A percentile compares a stretch with the other conserved stretches of the same genome.
Evolutionary conservation across 495 filamentous ascomycete genomes (phyloP).

Genomic region (Trypethelium eluteriae): DNA sequence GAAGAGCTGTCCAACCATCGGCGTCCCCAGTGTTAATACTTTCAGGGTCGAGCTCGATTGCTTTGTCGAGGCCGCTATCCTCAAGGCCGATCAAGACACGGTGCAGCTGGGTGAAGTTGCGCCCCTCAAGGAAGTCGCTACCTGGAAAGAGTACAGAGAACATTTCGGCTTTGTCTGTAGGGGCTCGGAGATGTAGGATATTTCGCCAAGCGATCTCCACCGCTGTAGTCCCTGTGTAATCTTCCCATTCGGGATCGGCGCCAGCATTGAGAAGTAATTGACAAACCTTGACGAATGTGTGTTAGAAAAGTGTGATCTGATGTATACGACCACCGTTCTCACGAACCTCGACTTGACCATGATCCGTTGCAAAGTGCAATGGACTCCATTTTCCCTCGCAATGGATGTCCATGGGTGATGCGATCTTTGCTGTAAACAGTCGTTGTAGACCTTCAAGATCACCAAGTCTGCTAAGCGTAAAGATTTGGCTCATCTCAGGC

Average conservation of each 20-base stretch:
- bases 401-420: slow-evolving; percentile 3
- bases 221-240: slow-evolving; percentile 7
- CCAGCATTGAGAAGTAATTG: slow-evolving; percentile 9
- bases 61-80: not conserved
- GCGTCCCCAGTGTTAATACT: not conserved
- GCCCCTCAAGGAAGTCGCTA: slow-evolving; percentile 1
- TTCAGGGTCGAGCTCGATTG: not conserved
- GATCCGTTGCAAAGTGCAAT: not conserved
- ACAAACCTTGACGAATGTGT: not conserved
- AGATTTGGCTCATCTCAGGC: slow-evolving; percentile 10
- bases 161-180: slow-evolving; percentile 1
- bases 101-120: not conserved
- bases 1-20: slow-evolving; percentile 5
- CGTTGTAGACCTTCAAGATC: slow-evolving; percentile 1
- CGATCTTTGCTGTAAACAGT: not conserved
- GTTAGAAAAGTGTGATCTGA: not conserved
- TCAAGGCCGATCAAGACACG: not conserved
- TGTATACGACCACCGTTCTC: not conserved
- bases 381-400: not conserved
- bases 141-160: slow-evolving; percentile 10
- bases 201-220: slow-evolving; percentile 10
- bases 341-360: slow-evolving; percentile 9
- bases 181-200: slow-evolving; percentile 3
- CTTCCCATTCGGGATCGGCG: slow-evolving; percentile 9
- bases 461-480: slow-evolving; percentile 7